phyloP scores from a whole-genome alignment of 1,284 basidiomycete species.

The Ganoderma sinense region DNA sequence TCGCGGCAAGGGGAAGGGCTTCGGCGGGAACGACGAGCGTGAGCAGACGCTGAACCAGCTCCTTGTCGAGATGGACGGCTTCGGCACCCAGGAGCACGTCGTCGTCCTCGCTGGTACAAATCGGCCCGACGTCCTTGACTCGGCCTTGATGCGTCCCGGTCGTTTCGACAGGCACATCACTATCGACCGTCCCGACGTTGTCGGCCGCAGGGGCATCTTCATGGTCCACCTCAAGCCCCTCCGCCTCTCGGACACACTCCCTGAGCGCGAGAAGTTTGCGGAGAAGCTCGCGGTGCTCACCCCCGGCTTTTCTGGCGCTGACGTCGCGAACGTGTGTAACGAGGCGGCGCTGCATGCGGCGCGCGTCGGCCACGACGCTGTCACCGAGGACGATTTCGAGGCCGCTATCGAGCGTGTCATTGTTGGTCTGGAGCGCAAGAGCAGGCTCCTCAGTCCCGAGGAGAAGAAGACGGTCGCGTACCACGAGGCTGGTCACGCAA shows the following conservation, averaged over 20 bases:
- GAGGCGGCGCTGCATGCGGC: slow-evolving; percentile 97
- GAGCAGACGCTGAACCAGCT: slow-evolving; percentile 99
- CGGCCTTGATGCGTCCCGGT: slow-evolving; percentile 95
- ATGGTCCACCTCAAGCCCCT: slow-evolving; percentile 92
- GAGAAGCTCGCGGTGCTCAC: slow-evolving; percentile 96
- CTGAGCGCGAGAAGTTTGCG: slow-evolving; percentile 70
- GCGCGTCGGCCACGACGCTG: slow-evolving; percentile 80
- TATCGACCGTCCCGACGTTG: slow-evolving; percentile 95
- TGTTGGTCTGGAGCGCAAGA: slow-evolving; percentile 96
- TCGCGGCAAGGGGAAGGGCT: slow-evolving; percentile 86
- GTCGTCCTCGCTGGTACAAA: slow-evolving; percentile 98
- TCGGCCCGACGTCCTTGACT: slow-evolving; percentile 94
- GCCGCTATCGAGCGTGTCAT: slow-evolving; percentile 98
- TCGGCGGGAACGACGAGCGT: slow-evolving; percentile 98
- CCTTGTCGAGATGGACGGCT: slow-evolving; percentile 99
- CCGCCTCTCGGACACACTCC: slow-evolving; percentile 68
- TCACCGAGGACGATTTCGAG: slow-evolving; percentile 92
- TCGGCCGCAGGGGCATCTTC: slow-evolving; percentile 94
- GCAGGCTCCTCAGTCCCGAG: slow-evolving; percentile 89
- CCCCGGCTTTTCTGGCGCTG: slow-evolving; percentile 97
- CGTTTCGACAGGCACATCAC: slow-evolving; percentile 98
- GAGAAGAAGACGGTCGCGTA: slow-evolving; percentile 99
- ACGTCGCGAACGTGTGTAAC: slow-evolving; percentile 99
- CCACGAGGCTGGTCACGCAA: slow-evolving; percentile 98
- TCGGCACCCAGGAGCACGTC: slow-evolving; percentile 94